These are phyloP conservation scores for Avena eriantha DNA, from an alignment of 176 grass and related monocot genomes.

Conservation along the genomic window DNA sequence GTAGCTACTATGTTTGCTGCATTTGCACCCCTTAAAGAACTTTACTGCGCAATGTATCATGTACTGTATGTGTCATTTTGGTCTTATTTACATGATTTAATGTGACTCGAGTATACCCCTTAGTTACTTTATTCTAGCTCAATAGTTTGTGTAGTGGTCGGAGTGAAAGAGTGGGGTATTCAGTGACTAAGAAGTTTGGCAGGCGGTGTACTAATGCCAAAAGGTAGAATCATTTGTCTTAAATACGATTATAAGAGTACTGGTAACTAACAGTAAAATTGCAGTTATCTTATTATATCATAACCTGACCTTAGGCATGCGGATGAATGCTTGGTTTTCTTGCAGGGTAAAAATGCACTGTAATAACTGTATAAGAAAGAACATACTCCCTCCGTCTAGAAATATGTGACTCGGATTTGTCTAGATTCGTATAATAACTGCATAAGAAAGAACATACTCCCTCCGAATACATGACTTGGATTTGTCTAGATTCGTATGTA, in stretches of 20 bases:
- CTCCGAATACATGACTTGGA: too few species aligned
- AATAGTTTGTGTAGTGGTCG: not conserved
- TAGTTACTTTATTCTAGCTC: slow-evolving; percentile 3
- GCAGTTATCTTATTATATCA: slow-evolving; percentile 1
- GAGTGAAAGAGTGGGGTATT: not conserved
- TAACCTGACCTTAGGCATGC: not conserved
- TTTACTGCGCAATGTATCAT: slow-evolving; percentile 17
- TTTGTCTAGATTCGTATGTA: too few species aligned
- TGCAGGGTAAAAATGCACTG: not conserved
- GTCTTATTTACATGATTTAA: not conserved
- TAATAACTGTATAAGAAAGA: slow-evolving; percentile 20
- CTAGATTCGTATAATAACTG: not conserved
- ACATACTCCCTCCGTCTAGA: not conserved
- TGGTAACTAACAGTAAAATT: slow-evolving; percentile 19
- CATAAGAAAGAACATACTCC: slow-evolving; percentile 18
- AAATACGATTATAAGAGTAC: not conserved
- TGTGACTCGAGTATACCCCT: not conserved
- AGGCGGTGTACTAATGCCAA: not conserved
- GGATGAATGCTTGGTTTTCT: not conserved
- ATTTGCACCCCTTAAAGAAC: slow-evolving; percentile 16
- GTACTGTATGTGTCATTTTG: not conserved
- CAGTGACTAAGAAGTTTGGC: not conserved
- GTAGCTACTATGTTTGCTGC: slow-evolving; percentile 15
- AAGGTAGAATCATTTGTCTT: not conserved
- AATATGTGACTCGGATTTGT: too few species aligned